phyloP scores from a whole-genome alignment of 1,284 basidiomycete species.

The Heterobasidion irregulare region DNA sequence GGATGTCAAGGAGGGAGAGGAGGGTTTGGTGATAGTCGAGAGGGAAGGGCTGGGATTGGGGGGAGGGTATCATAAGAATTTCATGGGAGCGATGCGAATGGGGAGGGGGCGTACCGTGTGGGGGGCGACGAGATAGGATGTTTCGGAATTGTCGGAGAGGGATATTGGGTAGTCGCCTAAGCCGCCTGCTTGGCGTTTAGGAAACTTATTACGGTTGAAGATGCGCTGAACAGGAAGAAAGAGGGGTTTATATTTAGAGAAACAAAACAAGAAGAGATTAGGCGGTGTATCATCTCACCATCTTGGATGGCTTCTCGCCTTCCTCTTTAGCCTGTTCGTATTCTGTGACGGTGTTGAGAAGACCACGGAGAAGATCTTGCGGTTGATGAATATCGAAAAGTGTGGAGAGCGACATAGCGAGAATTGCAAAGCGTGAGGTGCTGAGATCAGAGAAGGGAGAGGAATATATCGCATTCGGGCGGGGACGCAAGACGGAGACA shows the following conservation, averaged over 20 bases:
- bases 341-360: slow-evolving; percentile 65
- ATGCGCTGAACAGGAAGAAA: slow-evolving; percentile 32
- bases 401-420: slow-evolving; percentile 78
- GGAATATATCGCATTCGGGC: slow-evolving; percentile 6
- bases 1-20: slow-evolving; percentile 76
- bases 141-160: slow-evolving; percentile 51
- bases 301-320: slow-evolving; percentile 62
- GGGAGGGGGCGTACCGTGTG: slow-evolving; percentile 49
- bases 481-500: neutral
- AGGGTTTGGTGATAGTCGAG: slow-evolving; percentile 84
- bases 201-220: slow-evolving; percentile 35
- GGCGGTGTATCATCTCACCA: slow-evolving; percentile 35
- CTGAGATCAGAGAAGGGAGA: slow-evolving; percentile 26
- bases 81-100: neutral
- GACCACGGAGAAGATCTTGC: slow-evolving; percentile 66
- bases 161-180: slow-evolving; percentile 54
- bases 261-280: neutral
- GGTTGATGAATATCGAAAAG: slow-evolving; percentile 74
- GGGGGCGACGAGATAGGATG: slow-evolving; percentile 66
- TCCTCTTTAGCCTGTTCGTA: slow-evolving; percentile 78
- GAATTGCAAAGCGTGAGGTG: slow-evolving; percentile 69
- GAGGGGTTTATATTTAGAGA: slow-evolving; percentile 4
- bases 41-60: slow-evolving; percentile 57
- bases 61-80: neutral
- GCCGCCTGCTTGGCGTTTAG: slow-evolving; percentile 38